Evolutionary conservation across 805 yeast species (phyloP).

Genomic region (Saturnispora dispora): DNA sequence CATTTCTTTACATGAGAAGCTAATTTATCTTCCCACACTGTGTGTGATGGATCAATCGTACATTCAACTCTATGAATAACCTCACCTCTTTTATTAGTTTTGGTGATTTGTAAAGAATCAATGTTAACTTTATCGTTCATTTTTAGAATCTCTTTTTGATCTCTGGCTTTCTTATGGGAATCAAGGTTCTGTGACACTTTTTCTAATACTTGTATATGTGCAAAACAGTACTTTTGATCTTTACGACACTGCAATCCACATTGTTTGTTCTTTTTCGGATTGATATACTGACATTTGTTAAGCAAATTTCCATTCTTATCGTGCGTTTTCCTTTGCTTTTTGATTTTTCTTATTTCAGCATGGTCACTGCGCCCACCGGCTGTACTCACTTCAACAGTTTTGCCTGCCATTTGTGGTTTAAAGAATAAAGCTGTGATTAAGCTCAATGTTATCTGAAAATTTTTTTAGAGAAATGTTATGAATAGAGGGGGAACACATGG

Average conservation of each 20-base stretch:
- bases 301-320: constrained; percentile 3
- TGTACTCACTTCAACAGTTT: background rate
- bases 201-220: constrained; percentile 33
- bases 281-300: constrained; percentile 38
- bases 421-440: background rate
- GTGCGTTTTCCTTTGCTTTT: constrained; percentile 4
- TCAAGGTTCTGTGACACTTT: background rate
- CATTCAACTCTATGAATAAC: constrained; percentile 50
- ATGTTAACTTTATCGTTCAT: background rate
- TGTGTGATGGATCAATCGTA: constrained; percentile 68
- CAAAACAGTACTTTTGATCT: constrained; percentile 47
- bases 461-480: background rate
- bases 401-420: background rate
- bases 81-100: constrained; percentile 19
- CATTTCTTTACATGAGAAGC: constrained; percentile 54
- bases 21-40: constrained; percentile 55
- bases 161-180: constrained; percentile 1
- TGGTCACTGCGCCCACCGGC: background rate
- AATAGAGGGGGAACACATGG: background rate
- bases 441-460: background rate
- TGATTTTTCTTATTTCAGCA: background rate
- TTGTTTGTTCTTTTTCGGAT: constrained; percentile 41
- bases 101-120: constrained; percentile 13
- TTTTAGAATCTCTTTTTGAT: background rate
- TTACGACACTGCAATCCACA: constrained; percentile 55